Evolutionary conservation across 2,329 filamentous ascomycete species (phyloP), one percentile per base, ranked within the genome.

Genomic region (Fusarium agapanthi): DNA sequence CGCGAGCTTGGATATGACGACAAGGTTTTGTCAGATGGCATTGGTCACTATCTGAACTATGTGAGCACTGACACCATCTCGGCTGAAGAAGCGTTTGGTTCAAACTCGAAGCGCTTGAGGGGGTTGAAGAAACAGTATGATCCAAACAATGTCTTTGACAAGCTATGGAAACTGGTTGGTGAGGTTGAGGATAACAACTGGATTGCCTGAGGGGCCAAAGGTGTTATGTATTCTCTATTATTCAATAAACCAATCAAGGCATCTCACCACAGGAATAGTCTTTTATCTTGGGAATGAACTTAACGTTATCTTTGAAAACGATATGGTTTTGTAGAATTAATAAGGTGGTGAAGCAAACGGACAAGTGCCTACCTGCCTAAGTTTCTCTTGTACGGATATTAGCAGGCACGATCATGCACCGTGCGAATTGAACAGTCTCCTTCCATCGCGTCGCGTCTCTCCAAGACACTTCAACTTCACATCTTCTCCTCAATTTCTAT

Each of bases 1-100:
- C 73, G 74, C 7, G 45, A 67, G 37, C 26, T 77, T 35, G 75
- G 75, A 18, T 77, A 77, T 15, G 58, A 77, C 45, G 75, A 77
- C 35, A 54, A 61, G 11, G 41, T 47, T 24, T 26, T 69, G 30
- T 35, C 41, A 24, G 73, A 75, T 26, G 73, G 73, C 6, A 70
- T 74, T 30, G 73, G 73, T 24, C 58, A 72, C 30, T 75, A 75
- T 47, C 44, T 75, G 24, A 75, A 75, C 47, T 75, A 75, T 41
- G 63, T 61, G 22, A 72, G 40, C 30, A 67, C 64, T 16, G 67
- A 67, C 9, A 10, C 58, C 4, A 53, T 75, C n/a, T 67, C 73
- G 9, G 73, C 73, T 15, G 67, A 75, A 62, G 62, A 62, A 22
- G 73, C 73, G 16, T 75, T 75, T 55, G 73, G 73, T 13, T 56